These are phyloP conservation scores for Galerina sulciceps DNA, from an alignment of 768 basidiomycete species.

Conservation along the genomic window DNA sequence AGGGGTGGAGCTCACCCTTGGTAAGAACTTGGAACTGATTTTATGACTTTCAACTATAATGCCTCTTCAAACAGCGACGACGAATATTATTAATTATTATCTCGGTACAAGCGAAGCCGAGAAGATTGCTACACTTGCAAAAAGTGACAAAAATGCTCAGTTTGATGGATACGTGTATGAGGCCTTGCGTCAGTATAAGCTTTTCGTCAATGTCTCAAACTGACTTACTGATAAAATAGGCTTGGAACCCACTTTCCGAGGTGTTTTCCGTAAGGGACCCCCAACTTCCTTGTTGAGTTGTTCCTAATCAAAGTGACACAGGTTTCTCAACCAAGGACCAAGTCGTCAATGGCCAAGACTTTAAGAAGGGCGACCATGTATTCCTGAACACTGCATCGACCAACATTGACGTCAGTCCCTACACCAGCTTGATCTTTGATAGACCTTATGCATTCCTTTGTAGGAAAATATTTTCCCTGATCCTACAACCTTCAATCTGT, in stretches of 20 bases:
- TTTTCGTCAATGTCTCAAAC: not conserved
- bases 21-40: slow-evolving; percentile 33
- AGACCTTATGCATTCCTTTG: not conserved
- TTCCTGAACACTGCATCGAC: slow-evolving; percentile 69
- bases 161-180: slow-evolving; percentile 68
- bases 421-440: not conserved
- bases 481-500: slow-evolving; percentile 46
- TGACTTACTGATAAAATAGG: slow-evolving; percentile 42
- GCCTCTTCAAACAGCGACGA: slow-evolving; percentile 46
- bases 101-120: slow-evolving; percentile 52
- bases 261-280: slow-evolving; percentile 59
- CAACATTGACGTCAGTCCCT: slow-evolving; percentile 53
- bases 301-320: slow-evolving; percentile 19
- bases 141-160: slow-evolving; percentile 28
- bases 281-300: slow-evolving; percentile 1
- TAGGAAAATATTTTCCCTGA: slow-evolving; percentile 59
- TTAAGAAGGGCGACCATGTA: slow-evolving; percentile 55
- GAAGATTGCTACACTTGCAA: slow-evolving; percentile 40
- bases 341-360: slow-evolving; percentile 40
- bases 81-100: slow-evolving; percentile 69
- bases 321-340: slow-evolving; percentile 54
- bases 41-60: not conserved
- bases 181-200: slow-evolving; percentile 60
- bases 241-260: slow-evolving; percentile 73
- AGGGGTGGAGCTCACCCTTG: slow-evolving; percentile 71